Percentiles rank a stretch among this genome's conserved stretches.
These are phyloP conservation scores for Maudiozyma barnettii DNA, from an alignment of 805 yeast genomes.

Conservation along the genomic window DNA sequence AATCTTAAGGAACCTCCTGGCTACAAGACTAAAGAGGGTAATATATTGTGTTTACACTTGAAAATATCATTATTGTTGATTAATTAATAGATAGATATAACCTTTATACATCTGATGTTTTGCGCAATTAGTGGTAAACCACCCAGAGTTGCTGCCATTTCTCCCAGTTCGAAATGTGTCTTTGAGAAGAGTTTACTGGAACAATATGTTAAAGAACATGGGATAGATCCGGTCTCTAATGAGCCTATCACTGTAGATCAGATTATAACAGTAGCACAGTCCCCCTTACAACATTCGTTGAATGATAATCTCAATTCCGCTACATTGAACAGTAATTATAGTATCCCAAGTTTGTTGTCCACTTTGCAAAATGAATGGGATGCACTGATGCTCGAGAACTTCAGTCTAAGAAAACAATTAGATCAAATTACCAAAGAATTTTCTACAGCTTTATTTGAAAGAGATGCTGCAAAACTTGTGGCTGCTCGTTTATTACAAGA, in stretches of 20 bases:
- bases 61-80: too few species aligned
- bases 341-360: slow-evolving; percentile 65
- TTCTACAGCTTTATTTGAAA: slow-evolving; percentile 67
- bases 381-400: slow-evolving; percentile 70
- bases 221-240: slow-evolving; percentile 67
- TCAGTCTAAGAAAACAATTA: slow-evolving; percentile 64
- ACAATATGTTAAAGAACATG: slow-evolving; percentile 52
- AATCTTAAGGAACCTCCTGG: too few species aligned
- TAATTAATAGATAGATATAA: neutral
- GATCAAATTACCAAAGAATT: slow-evolving; percentile 59
- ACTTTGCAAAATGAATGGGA: slow-evolving; percentile 88
- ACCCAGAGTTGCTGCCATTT: slow-evolving; percentile 64
- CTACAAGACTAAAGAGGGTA: too few species aligned
- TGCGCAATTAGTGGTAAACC: slow-evolving; percentile 57
- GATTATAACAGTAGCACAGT: slow-evolving; percentile 36
- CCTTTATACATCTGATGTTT: slow-evolving; percentile 23
- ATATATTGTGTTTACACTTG: too few species aligned
- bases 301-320: slow-evolving; percentile 34
- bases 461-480: slow-evolving; percentile 85
- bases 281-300: slow-evolving; percentile 24
- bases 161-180: slow-evolving; percentile 58
- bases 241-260: slow-evolving; percentile 52
- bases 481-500: slow-evolving; percentile 69
- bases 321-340: slow-evolving; percentile 32
- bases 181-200: slow-evolving; percentile 57